Evolutionary conservation across 2,329 filamentous ascomycete genomes (phyloP), one percentile per base, ranked within the genome.

Genomic region (Didymella arachidicola): DNA sequence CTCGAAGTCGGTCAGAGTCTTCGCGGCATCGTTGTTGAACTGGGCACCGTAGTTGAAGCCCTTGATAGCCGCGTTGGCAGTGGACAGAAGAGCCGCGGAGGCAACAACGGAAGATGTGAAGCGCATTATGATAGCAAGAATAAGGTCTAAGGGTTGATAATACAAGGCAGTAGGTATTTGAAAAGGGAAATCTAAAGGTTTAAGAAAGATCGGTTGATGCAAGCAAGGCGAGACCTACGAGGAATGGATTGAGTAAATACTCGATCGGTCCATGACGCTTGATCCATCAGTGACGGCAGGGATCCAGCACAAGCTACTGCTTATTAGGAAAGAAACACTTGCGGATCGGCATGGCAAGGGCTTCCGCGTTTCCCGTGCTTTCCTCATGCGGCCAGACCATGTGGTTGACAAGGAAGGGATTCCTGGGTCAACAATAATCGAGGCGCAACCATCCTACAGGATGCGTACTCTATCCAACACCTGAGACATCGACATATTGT

Each of bases 21-120:
- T 90, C 71, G 82, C 77, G 32, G 82, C 77, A 61, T 87, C 84
- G 68, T 86, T 84, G 46, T 82, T 84, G 71, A 87, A 87, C 59
- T 83, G 83, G 57, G 83, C 81, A 63, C 88, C 89, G 64, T 90
- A 92, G 83, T 92, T 92, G 86, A 92, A 92, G 67, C 90, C 90
- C 49, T 74, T 74, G 63, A 70, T 67, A 36, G 69, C 72, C 39
- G 74, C 74, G 46, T 72, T 68, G 65, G 76, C 75, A 14, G 77
- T 75, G 38, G 79, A 77, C 51, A 83, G 49, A 18, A 78, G 62
- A 42, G 74, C 71, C 36, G 76, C 73, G 34, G 77, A 66, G 64
- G 76, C 77, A 53, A 78, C 42, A 38, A 78, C n/a, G 22, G 69
- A 65, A 22, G 74, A 65, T 42, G 69, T 68, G 60, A 74, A 66